Evolutionary conservation across 495 filamentous ascomycete species (phyloP), one percentile per base, ranked within the genome.

Genomic region (Lasiosphaeriaceae sp.): DNA sequence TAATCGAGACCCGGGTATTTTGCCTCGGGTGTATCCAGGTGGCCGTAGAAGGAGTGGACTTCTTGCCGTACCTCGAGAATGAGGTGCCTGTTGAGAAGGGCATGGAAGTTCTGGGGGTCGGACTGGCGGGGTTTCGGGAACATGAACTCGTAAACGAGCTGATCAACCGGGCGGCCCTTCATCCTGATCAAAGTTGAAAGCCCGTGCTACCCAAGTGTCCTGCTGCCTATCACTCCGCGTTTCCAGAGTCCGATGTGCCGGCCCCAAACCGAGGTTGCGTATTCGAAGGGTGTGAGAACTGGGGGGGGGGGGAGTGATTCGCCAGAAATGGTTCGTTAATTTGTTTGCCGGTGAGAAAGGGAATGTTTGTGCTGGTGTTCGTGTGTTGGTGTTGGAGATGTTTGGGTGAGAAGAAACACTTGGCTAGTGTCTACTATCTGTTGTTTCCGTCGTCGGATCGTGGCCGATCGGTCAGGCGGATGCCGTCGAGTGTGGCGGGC

Each of bases 1-100:
- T 96, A 96, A 75, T 96, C 90, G 44, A 96, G 79, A 24, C 92
- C 92, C 0, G 92, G 92, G 61, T 96, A 96, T 61, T 92, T 90
- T 44, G 90, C 90, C 77, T 96, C 91, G 47, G 88, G 82, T 47
- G 83, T 90, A 69, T 93, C 88, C 21, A 92, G 81, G 63, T 86
- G 83, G 53, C 92, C 92, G 69, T 95, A 96, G 75, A 92, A 96
- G 26, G 83, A 83, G 50, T 85, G 83, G 2, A 89, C 90, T 68
- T 96, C 92, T 64, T 88, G 80, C 41, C 90, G 88, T 49, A 96
- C 90, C 79, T 96, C 92, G 12, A 86, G 88, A n/a, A 96, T 85
- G 22, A 96, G 82, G 64, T 90, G 64, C 19, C 80, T 71, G 53
- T 80, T 74, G 34, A 83, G 77, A 17, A 83, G 72, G 43, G 70